A percentile compares a stretch with the other conserved stretches of the same genome.
Evolutionary conservation across 805 yeast species (phyloP).

Genomic region (Kregervanrija pseudodelftensis): DNA sequence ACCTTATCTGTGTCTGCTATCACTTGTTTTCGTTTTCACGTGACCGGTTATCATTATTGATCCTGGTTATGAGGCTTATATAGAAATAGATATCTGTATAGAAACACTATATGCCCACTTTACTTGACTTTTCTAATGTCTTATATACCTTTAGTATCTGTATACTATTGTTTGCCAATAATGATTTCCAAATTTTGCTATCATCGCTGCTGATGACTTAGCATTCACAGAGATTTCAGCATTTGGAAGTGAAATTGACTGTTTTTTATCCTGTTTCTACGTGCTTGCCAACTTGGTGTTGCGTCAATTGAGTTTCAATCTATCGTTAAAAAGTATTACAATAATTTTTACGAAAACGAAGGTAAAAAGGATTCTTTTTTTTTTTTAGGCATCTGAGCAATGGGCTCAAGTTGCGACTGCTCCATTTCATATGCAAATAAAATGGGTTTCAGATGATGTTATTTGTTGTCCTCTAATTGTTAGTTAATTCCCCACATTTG

Average conservation of each 20-base stretch:
- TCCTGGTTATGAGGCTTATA: too few relatives aligned
- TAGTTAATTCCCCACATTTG: slow-evolving; percentile 39
- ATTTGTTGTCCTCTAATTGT: slow-evolving; percentile 49
- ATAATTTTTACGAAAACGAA: slow-evolving; percentile 40
- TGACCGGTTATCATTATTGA: too few relatives aligned
- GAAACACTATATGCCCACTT: too few relatives aligned
- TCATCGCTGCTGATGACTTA: slow-evolving; percentile 55
- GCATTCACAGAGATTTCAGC: slow-evolving; percentile 50
- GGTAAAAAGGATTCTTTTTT: too few relatives aligned
- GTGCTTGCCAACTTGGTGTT: slow-evolving; percentile 52
- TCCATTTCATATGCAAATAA: slow-evolving; percentile 45
- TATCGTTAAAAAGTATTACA: slow-evolving; percentile 29
- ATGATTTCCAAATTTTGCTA: slow-evolving; percentile 41
- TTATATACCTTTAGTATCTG: too few relatives aligned
- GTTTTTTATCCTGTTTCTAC: too few relatives aligned
- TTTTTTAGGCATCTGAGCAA: too few relatives aligned
- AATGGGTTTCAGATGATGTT: slow-evolving; percentile 56
- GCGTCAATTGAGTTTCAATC: slow-evolving; percentile 21
- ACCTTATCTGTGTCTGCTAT: too few relatives aligned
- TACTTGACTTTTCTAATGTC: too few relatives aligned
- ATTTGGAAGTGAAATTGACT: slow-evolving; percentile 50
- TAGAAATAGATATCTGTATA: too few relatives aligned
- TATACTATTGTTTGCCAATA: too few relatives aligned
- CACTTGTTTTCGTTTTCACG: too few relatives aligned
- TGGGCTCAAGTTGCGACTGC: slow-evolving; percentile 62